These are phyloP conservation scores for Ogataea nonfermentans DNA, from an alignment of 805 yeast genomes.

Conservation along the genomic window DNA sequence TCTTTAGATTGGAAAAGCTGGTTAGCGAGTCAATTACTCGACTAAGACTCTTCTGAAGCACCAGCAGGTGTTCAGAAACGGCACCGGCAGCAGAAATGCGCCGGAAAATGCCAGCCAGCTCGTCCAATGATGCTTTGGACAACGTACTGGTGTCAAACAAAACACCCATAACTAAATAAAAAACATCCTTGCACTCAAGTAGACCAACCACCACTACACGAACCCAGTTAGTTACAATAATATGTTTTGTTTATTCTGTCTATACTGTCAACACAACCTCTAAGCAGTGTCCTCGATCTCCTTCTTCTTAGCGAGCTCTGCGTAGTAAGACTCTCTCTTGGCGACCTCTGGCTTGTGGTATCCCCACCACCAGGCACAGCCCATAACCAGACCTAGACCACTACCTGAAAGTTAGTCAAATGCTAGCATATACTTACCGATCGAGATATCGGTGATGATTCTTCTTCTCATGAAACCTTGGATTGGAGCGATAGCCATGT, in stretches of 20 bases:
- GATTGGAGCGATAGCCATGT: conserved; percentile 81
- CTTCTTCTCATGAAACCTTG: conserved; percentile 80
- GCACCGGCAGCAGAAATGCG: conserved; percentile 7
- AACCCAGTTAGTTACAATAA: conserved; percentile 1
- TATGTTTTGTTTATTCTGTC: conserved; percentile 5
- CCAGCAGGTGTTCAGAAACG: conserved; percentile 18
- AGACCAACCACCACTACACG: neutral
- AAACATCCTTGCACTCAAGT: conserved; percentile 8
- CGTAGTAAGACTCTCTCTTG: conserved; percentile 83
- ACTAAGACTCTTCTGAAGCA: conserved; percentile 27
- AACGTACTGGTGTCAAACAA: conserved; percentile 17
- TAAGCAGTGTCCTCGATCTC: conserved; percentile 48
- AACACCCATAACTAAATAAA: conserved; percentile 4
- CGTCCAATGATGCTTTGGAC: conserved; percentile 13
- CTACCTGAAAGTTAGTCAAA: conserved; percentile 18
- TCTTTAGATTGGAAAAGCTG: conserved; percentile 27
- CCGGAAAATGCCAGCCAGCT: conserved; percentile 19
- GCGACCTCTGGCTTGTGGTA: conserved; percentile 72
- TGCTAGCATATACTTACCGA: conserved; percentile 49
- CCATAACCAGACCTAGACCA: conserved; percentile 44
- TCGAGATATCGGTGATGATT: conserved; percentile 71
- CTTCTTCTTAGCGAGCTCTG: conserved; percentile 72
- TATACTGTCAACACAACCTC: conserved; percentile 1
- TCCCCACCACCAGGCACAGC: conserved; percentile 80
- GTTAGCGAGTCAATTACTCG: conserved; percentile 28